Evolutionary conservation across 176 grass and related monocot species (phyloP).

Genomic region (Aegilops tauschii): DNA sequence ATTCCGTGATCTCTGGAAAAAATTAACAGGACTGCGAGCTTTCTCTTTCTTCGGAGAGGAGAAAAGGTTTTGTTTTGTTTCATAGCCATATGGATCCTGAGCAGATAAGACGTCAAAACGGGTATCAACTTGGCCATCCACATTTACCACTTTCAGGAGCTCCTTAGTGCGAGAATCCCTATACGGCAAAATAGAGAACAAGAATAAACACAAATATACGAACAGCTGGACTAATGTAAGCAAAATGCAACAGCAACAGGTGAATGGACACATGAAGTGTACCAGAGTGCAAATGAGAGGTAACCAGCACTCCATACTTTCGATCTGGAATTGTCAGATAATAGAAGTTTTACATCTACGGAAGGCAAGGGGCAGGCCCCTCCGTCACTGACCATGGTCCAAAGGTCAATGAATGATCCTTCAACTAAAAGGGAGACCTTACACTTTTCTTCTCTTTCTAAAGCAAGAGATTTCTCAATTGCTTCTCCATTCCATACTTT

Average conservation of each 20-base stretch:
- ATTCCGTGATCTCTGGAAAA: slow-evolving; percentile 82
- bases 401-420: slow-evolving; percentile 80
- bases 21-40: slow-evolving; percentile 58
- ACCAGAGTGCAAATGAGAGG: slow-evolving; percentile 82
- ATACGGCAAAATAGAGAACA: slow-evolving; percentile 17
- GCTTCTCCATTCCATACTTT: slow-evolving; percentile 75
- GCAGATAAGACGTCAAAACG: slow-evolving; percentile 57
- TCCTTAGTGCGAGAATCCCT: slow-evolving; percentile 78
- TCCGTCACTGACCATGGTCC: slow-evolving; percentile 67
- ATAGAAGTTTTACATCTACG: slow-evolving; percentile 79
- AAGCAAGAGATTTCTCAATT: slow-evolving; percentile 64
- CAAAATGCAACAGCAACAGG: slow-evolving; percentile 38
- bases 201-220: slow-evolving; percentile 29
- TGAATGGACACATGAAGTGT: slow-evolving; percentile 48
- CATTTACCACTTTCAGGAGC: slow-evolving; percentile 74
- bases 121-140: slow-evolving; percentile 76
- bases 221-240: slow-evolving; percentile 27
- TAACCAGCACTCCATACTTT: slow-evolving; percentile 85
- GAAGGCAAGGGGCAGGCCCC: slow-evolving; percentile 64
- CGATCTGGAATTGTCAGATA: slow-evolving; percentile 88
- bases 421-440: slow-evolving; percentile 69
- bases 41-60: slow-evolving; percentile 59
- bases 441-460: slow-evolving; percentile 66
- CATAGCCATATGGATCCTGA: slow-evolving; percentile 47
- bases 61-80: slow-evolving; percentile 42